phyloP scores from a whole-genome alignment of 1,139 yeast genomes.

The Blastobotrys buckinghamii region DNA sequence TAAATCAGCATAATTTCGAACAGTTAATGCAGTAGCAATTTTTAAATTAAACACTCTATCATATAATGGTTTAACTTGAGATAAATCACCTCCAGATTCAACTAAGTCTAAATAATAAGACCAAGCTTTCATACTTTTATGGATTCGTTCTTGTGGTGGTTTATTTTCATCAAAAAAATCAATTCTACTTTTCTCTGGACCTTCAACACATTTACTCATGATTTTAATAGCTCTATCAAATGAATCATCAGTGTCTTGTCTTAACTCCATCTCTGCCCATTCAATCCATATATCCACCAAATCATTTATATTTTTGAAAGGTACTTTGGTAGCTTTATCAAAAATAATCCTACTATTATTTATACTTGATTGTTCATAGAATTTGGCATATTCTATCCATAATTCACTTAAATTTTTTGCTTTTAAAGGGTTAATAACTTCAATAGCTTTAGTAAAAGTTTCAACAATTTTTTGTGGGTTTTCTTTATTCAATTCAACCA shows the following conservation, averaged over 20 bases:
- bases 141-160: constrained; percentile 54
- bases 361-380: constrained; percentile 47
- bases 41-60: constrained; percentile 55
- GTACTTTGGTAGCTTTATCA: constrained; percentile 65
- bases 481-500: constrained; percentile 43
- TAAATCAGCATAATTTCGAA: constrained; percentile 62
- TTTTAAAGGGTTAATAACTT: constrained; percentile 58
- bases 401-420: constrained; percentile 41
- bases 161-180: constrained; percentile 41
- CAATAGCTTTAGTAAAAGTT: constrained; percentile 62
- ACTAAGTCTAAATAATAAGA: constrained; percentile 64
- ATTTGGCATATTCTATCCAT: constrained; percentile 66
- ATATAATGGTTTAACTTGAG: constrained; percentile 45
- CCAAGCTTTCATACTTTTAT: constrained; percentile 65
- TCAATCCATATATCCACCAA: constrained; percentile 60
- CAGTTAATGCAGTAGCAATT: constrained; percentile 62
- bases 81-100: constrained; percentile 49
- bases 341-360: constrained; percentile 56
- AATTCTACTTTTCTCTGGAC: constrained; percentile 36
- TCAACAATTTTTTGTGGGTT: constrained; percentile 42
- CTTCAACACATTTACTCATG: constrained; percentile 46
- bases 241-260: constrained; percentile 36
- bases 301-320: constrained; percentile 57
- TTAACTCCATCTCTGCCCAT: constrained; percentile 66
- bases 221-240: constrained; percentile 49